A percentile compares a stretch with the other conserved stretches of the same genome.
Evolutionary conservation across 2,329 filamentous ascomycete species (phyloP).

Genomic region (Ceratocystis colombiana): DNA sequence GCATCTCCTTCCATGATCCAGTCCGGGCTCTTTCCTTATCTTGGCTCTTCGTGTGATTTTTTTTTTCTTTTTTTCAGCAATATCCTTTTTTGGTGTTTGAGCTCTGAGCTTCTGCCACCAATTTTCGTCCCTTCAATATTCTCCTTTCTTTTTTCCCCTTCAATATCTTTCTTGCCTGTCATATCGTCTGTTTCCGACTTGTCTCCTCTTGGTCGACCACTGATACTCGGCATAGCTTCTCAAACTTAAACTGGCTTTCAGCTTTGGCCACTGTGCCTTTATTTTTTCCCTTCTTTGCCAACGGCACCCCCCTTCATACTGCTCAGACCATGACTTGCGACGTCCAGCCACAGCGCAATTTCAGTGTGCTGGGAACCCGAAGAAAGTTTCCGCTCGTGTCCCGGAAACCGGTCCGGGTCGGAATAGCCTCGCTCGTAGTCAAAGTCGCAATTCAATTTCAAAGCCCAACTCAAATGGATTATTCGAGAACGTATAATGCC

Average conservation of each 20-base stretch:
- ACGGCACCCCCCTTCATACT: constrained; percentile 29
- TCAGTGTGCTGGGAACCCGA: constrained; percentile 29
- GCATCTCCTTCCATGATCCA: background rate
- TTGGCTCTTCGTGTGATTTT: background rate
- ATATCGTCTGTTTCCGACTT: background rate
- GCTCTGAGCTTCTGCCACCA: background rate
- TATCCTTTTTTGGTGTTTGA: background rate
- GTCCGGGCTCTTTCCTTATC: constrained; percentile 14
- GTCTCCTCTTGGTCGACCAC: background rate
- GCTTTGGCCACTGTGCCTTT: constrained; percentile 18
- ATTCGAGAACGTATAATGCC: constrained; percentile 39
- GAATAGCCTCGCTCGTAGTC: constrained; percentile 32
- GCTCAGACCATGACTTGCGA: constrained; percentile 23
- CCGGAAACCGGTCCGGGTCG: constrained; percentile 24
- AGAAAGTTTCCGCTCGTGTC: constrained; percentile 32
- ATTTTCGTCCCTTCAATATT: constrained; percentile 4
- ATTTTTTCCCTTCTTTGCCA: constrained; percentile 36
- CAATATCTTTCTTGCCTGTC: background rate
- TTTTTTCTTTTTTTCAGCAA: constrained; percentile 8
- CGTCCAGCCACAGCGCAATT: constrained; percentile 19
- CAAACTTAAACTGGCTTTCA: background rate
- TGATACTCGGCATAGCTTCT: background rate
- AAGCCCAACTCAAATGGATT: constrained; percentile 37
- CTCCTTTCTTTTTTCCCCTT: background rate
- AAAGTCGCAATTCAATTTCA: constrained; percentile 40